Base-by-base conservation (phyloP, 495 filamentous ascomycete species). In the Tuber microsphaerosporum region DNA sequence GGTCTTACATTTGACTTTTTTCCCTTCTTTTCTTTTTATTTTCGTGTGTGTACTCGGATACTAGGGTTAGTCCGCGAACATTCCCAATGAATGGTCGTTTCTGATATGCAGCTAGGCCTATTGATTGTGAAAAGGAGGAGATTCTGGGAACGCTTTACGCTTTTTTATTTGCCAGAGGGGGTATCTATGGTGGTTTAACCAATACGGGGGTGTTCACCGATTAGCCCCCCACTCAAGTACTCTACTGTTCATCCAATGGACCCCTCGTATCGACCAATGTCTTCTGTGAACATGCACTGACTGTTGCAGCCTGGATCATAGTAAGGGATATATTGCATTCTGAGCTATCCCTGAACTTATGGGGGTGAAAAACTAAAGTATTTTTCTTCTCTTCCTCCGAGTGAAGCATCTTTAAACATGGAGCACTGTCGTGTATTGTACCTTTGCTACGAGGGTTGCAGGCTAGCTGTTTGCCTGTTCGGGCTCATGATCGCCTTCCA, bases 1-100 rank as follows among this genome's bases (percentile, higher is more conserved):
- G 77, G 77, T 79, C 56, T 79, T 79, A 79, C 73, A 74, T 68
- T 74, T 42, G 56, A 2, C 7, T 26, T 65, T 65, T 5, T 26
- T 65, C 31, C n/a, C 31, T 65, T 41, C 39, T 43, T 43, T 43
- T 65, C 56, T 31, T 65, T 65, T 65, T 65, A 10, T 65, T 65
- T 65, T 65, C 56, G 56, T 65, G 56, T 10, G 56, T 31, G 56
- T 65, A 31, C 56, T 41, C 39, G 39, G 39, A 41, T 41, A 41
- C 39, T 3, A 41, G 39, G 39, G 39, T 41, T 41, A 41, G 39
- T 41, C 5, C 39, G 39, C 5, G 39, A 6, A 41, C 39, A 41
- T 41, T 41, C 39, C 39, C 39, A 41, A 41, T 6, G 39, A 41
- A 41, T 41, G 5, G 39, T 6, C 39, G 39, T 41, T 41, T 41